A percentile compares a stretch with the other conserved stretches of the same genome.
phyloP scores from a whole-genome alignment of 805 yeast species.

The Wickerhamiella occidentalis region DNA sequence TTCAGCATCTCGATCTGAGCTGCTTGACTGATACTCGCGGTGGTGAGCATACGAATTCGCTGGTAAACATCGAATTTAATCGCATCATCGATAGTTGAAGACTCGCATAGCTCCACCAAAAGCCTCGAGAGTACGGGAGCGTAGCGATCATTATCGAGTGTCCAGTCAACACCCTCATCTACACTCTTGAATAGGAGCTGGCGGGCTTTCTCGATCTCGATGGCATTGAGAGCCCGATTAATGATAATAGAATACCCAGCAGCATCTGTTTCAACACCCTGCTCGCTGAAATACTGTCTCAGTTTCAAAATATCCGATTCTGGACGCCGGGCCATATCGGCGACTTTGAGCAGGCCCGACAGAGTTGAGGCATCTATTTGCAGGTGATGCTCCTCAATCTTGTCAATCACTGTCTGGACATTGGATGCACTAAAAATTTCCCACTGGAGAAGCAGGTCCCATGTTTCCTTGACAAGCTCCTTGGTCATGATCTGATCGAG shows the following conservation, averaged over 20 bases:
- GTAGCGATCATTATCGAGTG: slow-evolving; percentile 24
- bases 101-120: slow-evolving; percentile 23
- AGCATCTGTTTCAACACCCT: slow-evolving; percentile 29
- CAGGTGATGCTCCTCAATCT: slow-evolving; percentile 17
- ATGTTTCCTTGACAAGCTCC: slow-evolving; percentile 25
- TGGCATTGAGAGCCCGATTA: slow-evolving; percentile 24
- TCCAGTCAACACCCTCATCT: slow-evolving; percentile 36
- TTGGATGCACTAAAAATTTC: slow-evolving; percentile 21
- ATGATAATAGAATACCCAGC: slow-evolving; percentile 30
- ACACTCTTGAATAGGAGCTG: slow-evolving; percentile 29
- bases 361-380: slow-evolving; percentile 23
- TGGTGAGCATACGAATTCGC: slow-evolving; percentile 33
- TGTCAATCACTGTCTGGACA: slow-evolving; percentile 13
- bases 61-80: slow-evolving; percentile 30
- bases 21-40: slow-evolving; percentile 28
- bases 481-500: slow-evolving; percentile 10
- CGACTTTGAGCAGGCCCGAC: slow-evolving; percentile 20
- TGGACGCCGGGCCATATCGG: slow-evolving; percentile 23
- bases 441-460: slow-evolving; percentile 31
- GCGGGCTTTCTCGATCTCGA: slow-evolving; percentile 27
- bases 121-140: slow-evolving; percentile 23
- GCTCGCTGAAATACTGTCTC: slow-evolving; percentile 27
- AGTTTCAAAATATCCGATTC: slow-evolving; percentile 20
- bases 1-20: slow-evolving; percentile 32
- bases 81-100: slow-evolving; percentile 23